Conservation (phyloP, 306 rosid species). For the Oemleria cerasiformis region DNA sequence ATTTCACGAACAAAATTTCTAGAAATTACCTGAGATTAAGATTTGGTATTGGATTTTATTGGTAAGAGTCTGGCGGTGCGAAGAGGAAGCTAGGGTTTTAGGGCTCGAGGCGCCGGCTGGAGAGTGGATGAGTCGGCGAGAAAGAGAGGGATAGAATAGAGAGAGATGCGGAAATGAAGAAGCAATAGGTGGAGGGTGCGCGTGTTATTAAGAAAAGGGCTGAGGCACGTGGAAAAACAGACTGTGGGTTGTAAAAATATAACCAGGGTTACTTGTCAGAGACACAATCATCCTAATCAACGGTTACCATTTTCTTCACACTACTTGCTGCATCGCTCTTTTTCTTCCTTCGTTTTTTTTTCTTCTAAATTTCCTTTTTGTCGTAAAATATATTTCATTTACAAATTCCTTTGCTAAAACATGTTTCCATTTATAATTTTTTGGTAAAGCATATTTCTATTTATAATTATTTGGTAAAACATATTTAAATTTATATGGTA, state of each 20-base stretch:
- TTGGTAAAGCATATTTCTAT: background rate
- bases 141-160: conserved; percentile 11
- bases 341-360: too few relatives aligned
- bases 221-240: conserved; percentile 16
- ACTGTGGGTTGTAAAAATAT: background rate
- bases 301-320: background rate
- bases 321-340: background rate
- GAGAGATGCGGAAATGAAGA: conserved; percentile 21
- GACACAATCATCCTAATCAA: background rate
- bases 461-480: background rate
- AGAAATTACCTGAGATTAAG: conserved; percentile 22
- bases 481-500: background rate
- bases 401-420: background rate
- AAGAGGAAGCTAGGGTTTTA: conserved; percentile 15
- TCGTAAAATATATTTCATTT: background rate
- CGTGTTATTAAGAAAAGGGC: conserved; percentile 14
- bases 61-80: background rate
- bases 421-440: background rate
- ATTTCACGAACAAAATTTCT: background rate
- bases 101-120: conserved; percentile 15
- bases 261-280: conserved; percentile 20
- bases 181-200: conserved; percentile 10
- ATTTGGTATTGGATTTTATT: background rate
- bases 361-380: background rate
- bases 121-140: conserved; percentile 23